Conservation (phyloP, 805 yeast species). For the Metschnikowia borealis region DNA sequence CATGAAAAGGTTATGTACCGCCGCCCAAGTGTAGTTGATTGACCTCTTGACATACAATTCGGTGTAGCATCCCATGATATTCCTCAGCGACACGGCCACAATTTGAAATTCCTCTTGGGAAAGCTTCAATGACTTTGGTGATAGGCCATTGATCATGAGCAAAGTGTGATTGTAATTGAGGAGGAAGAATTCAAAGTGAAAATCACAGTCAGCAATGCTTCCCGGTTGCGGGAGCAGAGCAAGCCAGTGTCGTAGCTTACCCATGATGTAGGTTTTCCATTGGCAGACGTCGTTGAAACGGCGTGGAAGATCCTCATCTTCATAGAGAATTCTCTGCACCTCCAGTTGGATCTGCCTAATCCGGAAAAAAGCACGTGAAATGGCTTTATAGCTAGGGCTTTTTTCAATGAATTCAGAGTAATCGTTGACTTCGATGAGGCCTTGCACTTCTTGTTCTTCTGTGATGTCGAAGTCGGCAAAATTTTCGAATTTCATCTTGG, state of each 20-base stretch:
- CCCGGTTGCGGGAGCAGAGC: slow-evolving; percentile 15
- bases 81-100: slow-evolving; percentile 61
- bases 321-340: slow-evolving; percentile 68
- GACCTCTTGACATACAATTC: slow-evolving; percentile 52
- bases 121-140: slow-evolving; percentile 62
- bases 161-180: slow-evolving; percentile 76
- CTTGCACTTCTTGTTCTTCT: neutral
- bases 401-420: slow-evolving; percentile 19
- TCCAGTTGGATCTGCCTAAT: slow-evolving; percentile 75
- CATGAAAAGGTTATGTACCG: slow-evolving; percentile 83
- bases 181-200: slow-evolving; percentile 64
- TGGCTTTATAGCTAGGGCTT: slow-evolving; percentile 60
- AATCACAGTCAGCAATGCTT: slow-evolving; percentile 66
- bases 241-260: slow-evolving; percentile 63
- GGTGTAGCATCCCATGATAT: slow-evolving; percentile 60
- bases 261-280: slow-evolving; percentile 59
- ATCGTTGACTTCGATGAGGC: slow-evolving; percentile 23
- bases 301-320: slow-evolving; percentile 67
- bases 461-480: neutral
- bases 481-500: neutral
- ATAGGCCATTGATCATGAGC: slow-evolving; percentile 68
- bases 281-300: slow-evolving; percentile 47
- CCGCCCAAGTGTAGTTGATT: slow-evolving; percentile 89
- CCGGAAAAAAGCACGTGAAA: slow-evolving; percentile 63
- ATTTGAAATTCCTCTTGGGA: slow-evolving; percentile 50